Base-by-base conservation (phyloP, 148 eudicot species). In the Silene latifolia region DNA sequence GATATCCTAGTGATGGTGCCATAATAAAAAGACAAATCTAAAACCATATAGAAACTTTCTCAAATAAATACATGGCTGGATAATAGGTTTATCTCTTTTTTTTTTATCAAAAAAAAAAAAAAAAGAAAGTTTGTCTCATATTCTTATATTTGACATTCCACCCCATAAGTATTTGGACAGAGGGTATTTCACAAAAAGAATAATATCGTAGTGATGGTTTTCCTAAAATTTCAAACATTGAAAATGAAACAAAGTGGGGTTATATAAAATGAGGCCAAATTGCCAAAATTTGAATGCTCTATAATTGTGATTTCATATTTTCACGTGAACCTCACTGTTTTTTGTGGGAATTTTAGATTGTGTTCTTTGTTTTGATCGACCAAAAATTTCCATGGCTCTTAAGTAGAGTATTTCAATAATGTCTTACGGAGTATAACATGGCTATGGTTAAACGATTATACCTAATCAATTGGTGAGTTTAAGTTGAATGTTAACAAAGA, bases 211-310 rank as follows among this genome's bases (percentile, higher is more conserved):
- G 18, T 10, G 25, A 65, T 47, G 48, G 7, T 27, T 63, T 64
- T 19, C 67, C 25, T 44, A 42, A 23, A 54, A 12, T 72, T 27
- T 70, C 68, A 80, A 76, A 7, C 19, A 48, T 25, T 72, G 74
- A 76, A 17, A 76, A 48, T 9, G 73, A 76, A 58, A 20, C 20
- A 27, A 29, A 72, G 71, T 80, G 79, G 83, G 83, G 76, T 42
- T 19, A 61, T 47, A 51, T 72, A 44, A 27, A 11, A 72, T 65
- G 69, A 60, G 19, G 72, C 76, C 83, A 27, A 27, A 27, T 1
- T 3, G 29, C n/a, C n/a, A 76, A 80, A 65, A 0, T 32, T 20
- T 59, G 18, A 48, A 54, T 67, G 83, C 63, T 71, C 76, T 80
- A 51, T 59, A 54, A 68, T 57, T 57, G 44, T 72, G 12, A 63